Evolutionary conservation across 352 stramenopile genomes (phyloP).

Genomic region (Pythium volutum): DNA sequence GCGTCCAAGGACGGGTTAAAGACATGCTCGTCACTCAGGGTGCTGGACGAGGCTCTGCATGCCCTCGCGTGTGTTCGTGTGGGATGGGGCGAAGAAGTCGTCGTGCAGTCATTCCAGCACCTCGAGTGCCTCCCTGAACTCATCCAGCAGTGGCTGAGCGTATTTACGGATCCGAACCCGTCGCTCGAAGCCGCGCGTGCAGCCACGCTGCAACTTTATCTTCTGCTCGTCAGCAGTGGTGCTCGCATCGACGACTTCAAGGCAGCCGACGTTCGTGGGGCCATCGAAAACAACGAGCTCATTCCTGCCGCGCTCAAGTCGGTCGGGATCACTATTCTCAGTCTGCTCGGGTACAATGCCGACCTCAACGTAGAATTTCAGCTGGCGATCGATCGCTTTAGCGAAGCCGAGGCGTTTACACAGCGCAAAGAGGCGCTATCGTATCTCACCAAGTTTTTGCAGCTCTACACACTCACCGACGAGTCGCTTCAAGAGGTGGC

Average conservation of each 20-base stretch:
- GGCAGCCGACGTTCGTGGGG: conserved; percentile 35
- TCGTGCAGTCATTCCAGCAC: conserved; percentile 28
- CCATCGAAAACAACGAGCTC: conserved; percentile 60
- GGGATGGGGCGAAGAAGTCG: conserved; percentile 28
- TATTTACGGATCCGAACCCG: conserved; percentile 32
- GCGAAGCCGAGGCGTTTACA: conserved; percentile 14
- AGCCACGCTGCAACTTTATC: conserved; percentile 46
- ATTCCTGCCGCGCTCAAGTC: conserved; percentile 50
- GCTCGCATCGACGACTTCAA: conserved; percentile 59
- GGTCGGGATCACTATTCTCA: conserved; percentile 53
- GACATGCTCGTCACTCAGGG: neutral
- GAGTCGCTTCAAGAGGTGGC: conserved; percentile 41
- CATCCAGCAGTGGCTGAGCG: conserved; percentile 32
- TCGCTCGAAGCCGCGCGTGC: conserved; percentile 32
- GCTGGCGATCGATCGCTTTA: conserved; percentile 39
- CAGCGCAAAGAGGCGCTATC: conserved; percentile 37
- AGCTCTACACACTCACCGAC: conserved; percentile 57
- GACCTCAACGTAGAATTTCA: conserved; percentile 69
- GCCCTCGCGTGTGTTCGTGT: conserved; percentile 3
- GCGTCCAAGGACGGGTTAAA: neutral
- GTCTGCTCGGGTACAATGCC: conserved; percentile 62
- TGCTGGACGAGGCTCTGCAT: conserved; percentile 11
- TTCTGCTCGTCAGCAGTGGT: conserved; percentile 54
- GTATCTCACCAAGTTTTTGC: conserved; percentile 65
- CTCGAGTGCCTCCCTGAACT: conserved; percentile 25